Conservation (phyloP, 306 rosid genomes). For the Cucurbita argyrosperma region DNA sequence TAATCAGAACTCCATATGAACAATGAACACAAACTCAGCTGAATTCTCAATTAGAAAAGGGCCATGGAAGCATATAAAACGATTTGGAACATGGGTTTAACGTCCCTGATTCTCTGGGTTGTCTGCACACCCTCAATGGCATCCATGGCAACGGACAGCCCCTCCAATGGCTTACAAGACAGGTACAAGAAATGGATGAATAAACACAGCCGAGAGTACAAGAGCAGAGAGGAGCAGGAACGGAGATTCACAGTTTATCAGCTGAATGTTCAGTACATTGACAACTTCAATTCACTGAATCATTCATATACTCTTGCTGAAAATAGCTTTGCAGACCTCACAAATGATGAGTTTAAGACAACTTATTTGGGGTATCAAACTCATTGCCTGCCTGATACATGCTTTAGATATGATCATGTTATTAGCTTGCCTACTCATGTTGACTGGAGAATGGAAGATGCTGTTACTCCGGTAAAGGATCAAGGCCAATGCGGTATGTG, state of each 20-base stretch:
- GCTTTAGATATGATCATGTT: slow-evolving; percentile 16
- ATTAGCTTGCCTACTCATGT: neutral
- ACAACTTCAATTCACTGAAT: slow-evolving; percentile 35
- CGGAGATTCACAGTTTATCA: slow-evolving; percentile 40
- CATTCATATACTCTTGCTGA: slow-evolving; percentile 41
- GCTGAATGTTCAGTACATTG: slow-evolving; percentile 31
- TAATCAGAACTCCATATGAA: neutral
- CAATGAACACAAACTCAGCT: neutral
- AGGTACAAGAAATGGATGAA: slow-evolving; percentile 43
- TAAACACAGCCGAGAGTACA: slow-evolving; percentile 18
- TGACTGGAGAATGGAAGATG: slow-evolving; percentile 62
- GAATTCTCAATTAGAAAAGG: neutral
- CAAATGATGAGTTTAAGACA: slow-evolving; percentile 35
- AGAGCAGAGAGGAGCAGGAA: slow-evolving; percentile 30
- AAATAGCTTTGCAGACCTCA: slow-evolving; percentile 53
- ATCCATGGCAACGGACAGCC: slow-evolving; percentile 6
- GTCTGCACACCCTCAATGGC: slow-evolving; percentile 21
- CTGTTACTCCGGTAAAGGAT: slow-evolving; percentile 46
- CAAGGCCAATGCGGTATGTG: slow-evolving; percentile 64
- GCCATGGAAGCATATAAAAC: slow-evolving; percentile 23
- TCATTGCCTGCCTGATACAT: neutral
- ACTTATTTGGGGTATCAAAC: slow-evolving; percentile 24
- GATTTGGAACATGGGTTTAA: slow-evolving; percentile 13
- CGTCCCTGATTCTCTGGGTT: slow-evolving; percentile 19
- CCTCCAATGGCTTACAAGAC: slow-evolving; percentile 13